Evolutionary conservation across 2,329 filamentous ascomycete genomes (phyloP).

Genomic region (Chrysosporium queenslandicum): DNA sequence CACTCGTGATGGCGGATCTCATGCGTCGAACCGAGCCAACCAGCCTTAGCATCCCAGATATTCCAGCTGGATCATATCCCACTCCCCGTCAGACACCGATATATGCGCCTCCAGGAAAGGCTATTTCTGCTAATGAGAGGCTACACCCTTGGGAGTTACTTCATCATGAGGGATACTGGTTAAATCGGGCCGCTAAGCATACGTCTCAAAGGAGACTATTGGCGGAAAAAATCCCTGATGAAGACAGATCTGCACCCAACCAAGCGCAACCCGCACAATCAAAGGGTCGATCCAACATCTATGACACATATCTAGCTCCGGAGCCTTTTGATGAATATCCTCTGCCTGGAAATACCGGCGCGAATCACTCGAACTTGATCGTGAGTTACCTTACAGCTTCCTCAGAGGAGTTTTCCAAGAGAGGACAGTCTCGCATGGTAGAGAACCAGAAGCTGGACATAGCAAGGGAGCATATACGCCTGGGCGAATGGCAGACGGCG

Average conservation of each 20-base stretch:
- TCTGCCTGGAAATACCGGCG: slow-evolving; percentile 34
- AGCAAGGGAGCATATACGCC: slow-evolving; percentile 45
- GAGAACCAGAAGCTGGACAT: slow-evolving; percentile 47
- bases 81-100: slow-evolving; percentile 25
- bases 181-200: slow-evolving; percentile 45
- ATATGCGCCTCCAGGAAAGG: slow-evolving; percentile 44
- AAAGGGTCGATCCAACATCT: slow-evolving; percentile 43
- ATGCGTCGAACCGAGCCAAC: slow-evolving; percentile 45
- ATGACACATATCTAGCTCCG: slow-evolving; percentile 52
- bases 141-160: slow-evolving; percentile 50
- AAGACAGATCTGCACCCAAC: slow-evolving; percentile 47
- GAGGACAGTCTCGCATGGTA: slow-evolving; percentile 45
- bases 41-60: slow-evolving; percentile 31
- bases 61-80: slow-evolving; percentile 16
- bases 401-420: slow-evolving; percentile 42
- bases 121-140: slow-evolving; percentile 39
- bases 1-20: slow-evolving; percentile 51
- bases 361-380: slow-evolving; percentile 46
- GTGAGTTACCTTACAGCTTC: slow-evolving; percentile 40
- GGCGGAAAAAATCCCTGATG: slow-evolving; percentile 48
- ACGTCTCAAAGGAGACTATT: slow-evolving; percentile 41
- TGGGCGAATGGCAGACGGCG: slow-evolving; percentile 43
- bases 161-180: slow-evolving; percentile 55
- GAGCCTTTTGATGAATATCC: slow-evolving; percentile 49
- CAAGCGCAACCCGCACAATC: slow-evolving; percentile 48